Evolutionary conservation across 345 rosid genomes (phyloP).

Genomic region (Linum usitatissimum): DNA sequence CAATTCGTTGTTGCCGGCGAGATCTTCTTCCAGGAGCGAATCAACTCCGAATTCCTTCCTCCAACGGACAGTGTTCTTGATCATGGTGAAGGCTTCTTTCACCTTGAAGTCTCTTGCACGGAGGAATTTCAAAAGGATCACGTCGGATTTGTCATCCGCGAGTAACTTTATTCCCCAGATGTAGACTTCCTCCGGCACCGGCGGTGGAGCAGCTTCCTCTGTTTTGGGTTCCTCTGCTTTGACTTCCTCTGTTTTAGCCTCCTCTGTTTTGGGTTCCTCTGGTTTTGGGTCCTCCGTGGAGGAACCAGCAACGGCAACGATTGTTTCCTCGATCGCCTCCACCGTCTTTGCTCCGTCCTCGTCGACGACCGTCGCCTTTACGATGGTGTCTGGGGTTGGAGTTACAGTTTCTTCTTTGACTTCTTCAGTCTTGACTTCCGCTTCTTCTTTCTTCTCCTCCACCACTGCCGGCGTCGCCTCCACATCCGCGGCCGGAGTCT

Average conservation of each 20-base stretch:
- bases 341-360: slow-evolving; percentile 3
- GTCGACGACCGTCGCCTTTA: neutral
- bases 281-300: neutral
- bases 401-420: neutral
- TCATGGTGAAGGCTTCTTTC: slow-evolving; percentile 39
- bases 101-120: slow-evolving; percentile 51
- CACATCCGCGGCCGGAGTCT: neutral
- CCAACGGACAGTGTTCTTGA: slow-evolving; percentile 38
- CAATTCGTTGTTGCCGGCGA: slow-evolving; percentile 20
- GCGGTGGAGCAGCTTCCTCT: slow-evolving; percentile 8
- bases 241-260: neutral
- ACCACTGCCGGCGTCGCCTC: neutral
- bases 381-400: neutral
- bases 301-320: neutral
- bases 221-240: slow-evolving; percentile 9
- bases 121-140: slow-evolving; percentile 38
- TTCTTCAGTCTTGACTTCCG: neutral
- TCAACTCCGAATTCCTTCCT: slow-evolving; percentile 38
- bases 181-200: slow-evolving; percentile 22
- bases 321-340: slow-evolving; percentile 6
- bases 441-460: slow-evolving; percentile 7
- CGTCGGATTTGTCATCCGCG: slow-evolving; percentile 32
- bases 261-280: neutral
- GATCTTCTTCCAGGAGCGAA: slow-evolving; percentile 35
- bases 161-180: slow-evolving; percentile 44